Conservation (phyloP, 148 eudicot species). For the Polygonum aviculare region DNA sequence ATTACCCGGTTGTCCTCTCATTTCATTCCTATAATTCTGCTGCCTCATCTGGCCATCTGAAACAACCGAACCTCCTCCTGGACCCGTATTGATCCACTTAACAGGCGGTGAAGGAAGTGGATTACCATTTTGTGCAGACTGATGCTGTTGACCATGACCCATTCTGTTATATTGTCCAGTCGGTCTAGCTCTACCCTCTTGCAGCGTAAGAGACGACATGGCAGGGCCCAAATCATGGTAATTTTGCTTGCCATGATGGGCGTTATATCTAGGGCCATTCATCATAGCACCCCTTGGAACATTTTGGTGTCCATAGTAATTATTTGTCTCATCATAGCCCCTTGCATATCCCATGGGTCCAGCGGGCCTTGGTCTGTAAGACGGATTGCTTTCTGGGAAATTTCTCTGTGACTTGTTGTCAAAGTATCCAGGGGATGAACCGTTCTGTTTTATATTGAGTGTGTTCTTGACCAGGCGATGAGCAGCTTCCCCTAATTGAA, state of each 20-base stretch:
- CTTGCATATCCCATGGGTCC: constrained; percentile 62
- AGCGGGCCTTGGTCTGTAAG: constrained; percentile 46
- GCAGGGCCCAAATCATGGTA: constrained; percentile 31
- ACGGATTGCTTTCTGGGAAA: constrained; percentile 28
- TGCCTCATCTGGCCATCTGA: not conserved
- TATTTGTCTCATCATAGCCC: constrained; percentile 36
- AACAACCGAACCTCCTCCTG: constrained; percentile 17
- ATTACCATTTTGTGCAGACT: constrained; percentile 25
- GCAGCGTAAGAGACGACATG: constrained; percentile 53
- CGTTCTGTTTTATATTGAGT: constrained; percentile 50
- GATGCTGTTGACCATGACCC: constrained; percentile 22
- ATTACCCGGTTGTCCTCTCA: not conserved
- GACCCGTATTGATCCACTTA: constrained; percentile 43
- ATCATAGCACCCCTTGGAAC: constrained; percentile 21
- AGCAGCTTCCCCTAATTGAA: constrained; percentile 86
- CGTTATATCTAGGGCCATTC: constrained; percentile 28
- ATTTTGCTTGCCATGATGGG: constrained; percentile 36
- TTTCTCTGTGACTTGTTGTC: constrained; percentile 31
- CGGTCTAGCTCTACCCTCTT: constrained; percentile 24
- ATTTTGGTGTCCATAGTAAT: constrained; percentile 2
- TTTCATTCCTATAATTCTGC: not conserved
- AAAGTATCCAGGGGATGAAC: constrained; percentile 27
- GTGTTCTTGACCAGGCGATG: constrained; percentile 78
- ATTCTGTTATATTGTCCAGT: constrained; percentile 23
- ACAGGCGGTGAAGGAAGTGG: constrained; percentile 68